Conservation (phyloP, 225 moss, liverwort and hornwort genomes). For the Marchantia polymorpha region DNA sequence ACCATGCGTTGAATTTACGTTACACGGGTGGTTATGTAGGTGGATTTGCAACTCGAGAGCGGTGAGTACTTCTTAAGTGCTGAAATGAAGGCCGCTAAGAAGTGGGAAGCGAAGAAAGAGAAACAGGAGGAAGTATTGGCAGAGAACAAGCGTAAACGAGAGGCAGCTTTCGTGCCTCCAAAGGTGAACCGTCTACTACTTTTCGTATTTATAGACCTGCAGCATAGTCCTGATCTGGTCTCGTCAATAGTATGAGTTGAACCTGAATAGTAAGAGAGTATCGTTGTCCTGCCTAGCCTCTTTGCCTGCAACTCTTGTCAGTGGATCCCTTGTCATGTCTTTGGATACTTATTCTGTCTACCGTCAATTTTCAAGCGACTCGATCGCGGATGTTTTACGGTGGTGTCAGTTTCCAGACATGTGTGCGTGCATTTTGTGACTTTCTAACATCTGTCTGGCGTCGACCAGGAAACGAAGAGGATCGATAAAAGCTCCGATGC, state of each 20-base stretch:
- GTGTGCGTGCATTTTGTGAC: background rate
- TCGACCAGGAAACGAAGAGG: conserved; percentile 63
- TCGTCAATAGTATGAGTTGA: no score
- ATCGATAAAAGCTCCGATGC: conserved; percentile 31
- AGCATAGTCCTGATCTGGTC: background rate
- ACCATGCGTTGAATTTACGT: no score
- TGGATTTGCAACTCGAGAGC: conserved; percentile 97
- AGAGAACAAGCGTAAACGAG: conserved; percentile 86
- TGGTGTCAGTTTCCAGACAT: background rate
- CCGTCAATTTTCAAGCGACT: background rate
- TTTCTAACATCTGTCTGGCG: background rate
- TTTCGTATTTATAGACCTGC: background rate
- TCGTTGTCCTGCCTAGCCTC: no score
- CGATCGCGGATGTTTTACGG: background rate
- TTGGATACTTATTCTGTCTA: no score
- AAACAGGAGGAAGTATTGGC: conserved; percentile 77
- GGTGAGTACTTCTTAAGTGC: conserved; percentile 96
- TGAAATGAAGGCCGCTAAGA: conserved; percentile 77
- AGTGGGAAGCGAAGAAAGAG: conserved; percentile 87
- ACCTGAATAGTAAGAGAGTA: no score
- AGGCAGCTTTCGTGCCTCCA: conserved; percentile 81
- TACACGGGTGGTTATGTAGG: conserved; percentile 34
- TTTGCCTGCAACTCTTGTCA: no score
- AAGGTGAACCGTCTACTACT: conserved; percentile 42
- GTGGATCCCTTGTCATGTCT: no score